Evolutionary conservation across 176 grass and related monocot species (phyloP).

Genomic region (Carex parvula): DNA sequence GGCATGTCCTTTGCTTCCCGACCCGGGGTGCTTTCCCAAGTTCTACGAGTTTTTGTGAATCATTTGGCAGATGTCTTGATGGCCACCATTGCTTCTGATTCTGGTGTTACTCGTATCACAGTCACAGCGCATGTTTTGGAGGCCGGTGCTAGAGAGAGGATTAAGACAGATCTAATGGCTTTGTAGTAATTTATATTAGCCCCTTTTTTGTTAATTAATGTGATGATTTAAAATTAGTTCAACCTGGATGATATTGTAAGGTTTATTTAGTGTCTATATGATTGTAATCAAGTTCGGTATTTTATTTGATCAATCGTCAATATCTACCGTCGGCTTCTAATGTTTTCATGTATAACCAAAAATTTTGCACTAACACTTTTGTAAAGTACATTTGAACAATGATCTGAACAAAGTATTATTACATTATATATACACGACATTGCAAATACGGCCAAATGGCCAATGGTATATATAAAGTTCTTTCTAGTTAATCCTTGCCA

Average conservation of each 20-base stretch:
- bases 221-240: not conserved
- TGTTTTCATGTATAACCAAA: not conserved
- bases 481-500: not conserved
- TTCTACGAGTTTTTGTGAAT: not conserved
- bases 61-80: not conserved
- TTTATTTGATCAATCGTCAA: too few relatives aligned
- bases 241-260: not conserved
- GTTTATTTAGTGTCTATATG: not conserved
- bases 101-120: not conserved
- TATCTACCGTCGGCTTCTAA: not conserved
- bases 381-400: not conserved
- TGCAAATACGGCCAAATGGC: not conserved
- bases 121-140: conserved; percentile 1
- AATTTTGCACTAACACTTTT: not conserved
- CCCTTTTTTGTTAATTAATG: not conserved
- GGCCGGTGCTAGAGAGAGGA: not conserved
- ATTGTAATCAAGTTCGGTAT: not conserved
- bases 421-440: not conserved
- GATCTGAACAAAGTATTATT: not conserved
- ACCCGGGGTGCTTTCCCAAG: not conserved
- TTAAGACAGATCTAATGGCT: conserved; percentile 13
- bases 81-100: not conserved
- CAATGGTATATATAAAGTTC: not conserved
- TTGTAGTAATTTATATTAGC: not conserved
- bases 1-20: conserved; percentile 11